Evolutionary conservation across 345 rosid species (phyloP).

Genomic region (Diplotaxis tenuifolia): DNA sequence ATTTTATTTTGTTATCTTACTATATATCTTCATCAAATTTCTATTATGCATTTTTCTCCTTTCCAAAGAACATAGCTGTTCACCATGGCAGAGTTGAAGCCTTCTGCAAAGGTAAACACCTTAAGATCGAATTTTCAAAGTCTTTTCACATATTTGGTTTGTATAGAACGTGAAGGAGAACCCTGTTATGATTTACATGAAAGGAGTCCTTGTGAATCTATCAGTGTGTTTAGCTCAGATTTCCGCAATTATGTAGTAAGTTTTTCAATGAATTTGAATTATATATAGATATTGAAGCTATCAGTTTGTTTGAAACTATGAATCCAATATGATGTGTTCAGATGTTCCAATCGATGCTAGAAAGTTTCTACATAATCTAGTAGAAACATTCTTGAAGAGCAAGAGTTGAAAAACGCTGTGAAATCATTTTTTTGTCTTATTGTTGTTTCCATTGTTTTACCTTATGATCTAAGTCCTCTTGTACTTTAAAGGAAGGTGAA

Average conservation of each 20-base stretch:
- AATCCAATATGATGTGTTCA: slow-evolving; percentile 26
- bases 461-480: neutral
- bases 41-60: too few species aligned
- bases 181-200: slow-evolving; percentile 91
- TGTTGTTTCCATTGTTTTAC: neutral
- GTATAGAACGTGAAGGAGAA: slow-evolving; percentile 20
- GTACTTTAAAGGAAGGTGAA: slow-evolving; percentile 59
- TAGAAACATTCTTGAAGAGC: slow-evolving; percentile 88
- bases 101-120: too few species aligned
- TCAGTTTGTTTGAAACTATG: slow-evolving; percentile 17
- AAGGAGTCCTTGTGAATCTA: slow-evolving; percentile 87
- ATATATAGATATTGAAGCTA: neutral
- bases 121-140: too few species aligned
- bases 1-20: too few species aligned
- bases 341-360: slow-evolving; percentile 76
- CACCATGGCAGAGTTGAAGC: too few species aligned
- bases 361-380: too few species aligned
- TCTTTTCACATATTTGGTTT: too few species aligned
- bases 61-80: too few species aligned
- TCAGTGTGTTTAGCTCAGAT: slow-evolving; percentile 93
- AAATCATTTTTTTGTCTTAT: slow-evolving; percentile 42
- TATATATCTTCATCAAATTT: too few species aligned
- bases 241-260: slow-evolving; percentile 73
- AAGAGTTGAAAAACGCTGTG: slow-evolving; percentile 79
- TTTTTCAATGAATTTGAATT: neutral